Evolutionary conservation across 1,139 yeast species (phyloP).

Genomic region (Yamadazyma oceani): DNA sequence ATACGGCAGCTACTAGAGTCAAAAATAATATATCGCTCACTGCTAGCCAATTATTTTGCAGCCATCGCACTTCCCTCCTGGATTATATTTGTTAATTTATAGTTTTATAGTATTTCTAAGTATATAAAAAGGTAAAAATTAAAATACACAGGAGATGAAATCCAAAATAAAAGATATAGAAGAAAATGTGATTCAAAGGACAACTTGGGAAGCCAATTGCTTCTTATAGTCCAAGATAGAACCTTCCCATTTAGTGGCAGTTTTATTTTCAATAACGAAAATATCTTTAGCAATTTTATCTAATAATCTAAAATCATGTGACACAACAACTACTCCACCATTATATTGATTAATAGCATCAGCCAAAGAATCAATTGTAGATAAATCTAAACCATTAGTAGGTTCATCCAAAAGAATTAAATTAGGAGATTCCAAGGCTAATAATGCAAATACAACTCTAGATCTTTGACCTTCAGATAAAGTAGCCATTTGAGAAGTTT

Average conservation of each 20-base stretch:
- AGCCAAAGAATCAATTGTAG: slow-evolving; percentile 96
- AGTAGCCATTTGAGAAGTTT: slow-evolving; percentile 98
- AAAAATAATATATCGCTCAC: too few species aligned
- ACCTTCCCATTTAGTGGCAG: slow-evolving; percentile 96
- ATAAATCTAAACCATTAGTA: slow-evolving; percentile 98
- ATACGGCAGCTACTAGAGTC: too few species aligned
- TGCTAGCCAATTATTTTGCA: too few species aligned
- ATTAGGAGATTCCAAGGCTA: slow-evolving; percentile 94
- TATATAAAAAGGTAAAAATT: too few species aligned
- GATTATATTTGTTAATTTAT: too few species aligned
- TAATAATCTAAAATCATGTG: slow-evolving; percentile 98
- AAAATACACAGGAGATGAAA: too few species aligned
- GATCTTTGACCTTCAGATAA: slow-evolving; percentile 99
- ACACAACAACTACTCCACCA: slow-evolving; percentile 98
- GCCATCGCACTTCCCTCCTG: too few species aligned
- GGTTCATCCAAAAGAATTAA: slow-evolving; percentile 97
- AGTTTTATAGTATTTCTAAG: too few species aligned
- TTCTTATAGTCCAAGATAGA: slow-evolving; percentile 88
- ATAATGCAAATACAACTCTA: slow-evolving; percentile 94
- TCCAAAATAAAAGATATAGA: too few species aligned
- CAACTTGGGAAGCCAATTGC: slow-evolving; percentile 86
- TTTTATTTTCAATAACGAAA: slow-evolving; percentile 90
- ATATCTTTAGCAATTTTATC: slow-evolving; percentile 98
- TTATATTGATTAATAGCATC: slow-evolving; percentile 91
- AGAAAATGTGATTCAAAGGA: slow-evolving; percentile 49